Evolutionary conservation across 2,329 filamentous ascomycete species (phyloP), one percentile per base, ranked within the genome.

Genomic region (Calycina herbarum): DNA sequence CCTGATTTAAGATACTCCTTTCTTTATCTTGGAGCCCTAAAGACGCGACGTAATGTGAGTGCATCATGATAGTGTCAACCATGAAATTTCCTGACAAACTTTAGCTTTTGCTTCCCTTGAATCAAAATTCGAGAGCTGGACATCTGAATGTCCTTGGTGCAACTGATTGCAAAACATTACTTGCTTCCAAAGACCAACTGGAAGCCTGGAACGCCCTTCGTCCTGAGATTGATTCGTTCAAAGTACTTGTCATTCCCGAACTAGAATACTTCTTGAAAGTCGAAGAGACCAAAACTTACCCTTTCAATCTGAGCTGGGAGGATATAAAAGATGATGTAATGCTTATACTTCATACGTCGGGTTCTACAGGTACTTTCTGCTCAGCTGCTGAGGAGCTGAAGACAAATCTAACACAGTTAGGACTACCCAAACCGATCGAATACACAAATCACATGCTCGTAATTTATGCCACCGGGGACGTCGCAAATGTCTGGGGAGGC

Each of bases 381-480:
- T 24, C 11, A 54, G n/a, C 31, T 33, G 13, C 38, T 13, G 13
- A 54, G 20, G 27, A 54, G 10, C 4, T 24, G 48, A 24, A 2
- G 20, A 8, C 10, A 24, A 54, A 13, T 27, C 48, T 54, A 54
- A 54, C n/a, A 27, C 24, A 2, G 8, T 11, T 54, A 54, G 60
- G 65, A 57, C 27, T 38, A 57, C 51, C 61, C 13, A 63, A 63
- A 29, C 61, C 61, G 5, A 42, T 67, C 31, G 63, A 54, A 57
- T 63, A 65, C 51, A 65, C 63, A 61, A 59, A 65, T 40, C 54
- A 59, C 15, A 67, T 67, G 65, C 64, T 67, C 54, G 45, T 63
- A 35, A 54, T 63, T 31, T 29, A 33, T 31, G 63, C 64, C 57
- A 59, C 57, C 20, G 63, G 63, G 35, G 40, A 64, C 58, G 10